These are phyloP conservation scores for Plenodomus tracheiphilus DNA, from an alignment of 2,329 filamentous ascomycete genomes.

Conservation along the genomic window DNA sequence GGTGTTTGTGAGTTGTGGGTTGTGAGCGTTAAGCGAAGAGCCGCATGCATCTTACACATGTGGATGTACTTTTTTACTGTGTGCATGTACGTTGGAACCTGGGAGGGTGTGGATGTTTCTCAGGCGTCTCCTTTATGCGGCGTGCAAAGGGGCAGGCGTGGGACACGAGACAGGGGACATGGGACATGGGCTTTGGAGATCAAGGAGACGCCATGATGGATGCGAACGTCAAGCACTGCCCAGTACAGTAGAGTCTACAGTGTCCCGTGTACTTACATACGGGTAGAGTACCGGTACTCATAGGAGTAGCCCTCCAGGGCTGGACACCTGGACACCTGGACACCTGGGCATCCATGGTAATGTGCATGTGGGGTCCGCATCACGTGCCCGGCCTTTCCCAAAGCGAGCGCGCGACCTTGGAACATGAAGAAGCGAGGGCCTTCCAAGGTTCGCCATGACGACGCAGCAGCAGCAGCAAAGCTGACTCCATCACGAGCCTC, in stretches of 20 bases:
- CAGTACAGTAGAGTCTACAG: too few species aligned
- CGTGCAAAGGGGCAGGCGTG: too few species aligned
- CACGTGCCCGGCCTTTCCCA: background rate
- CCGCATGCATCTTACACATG: slow-evolving; percentile 5
- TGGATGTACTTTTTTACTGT: too few species aligned
- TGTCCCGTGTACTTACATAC: too few species aligned
- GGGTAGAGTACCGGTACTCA: too few species aligned
- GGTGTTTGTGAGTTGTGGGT: background rate
- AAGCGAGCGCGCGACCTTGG: slow-evolving; percentile 10
- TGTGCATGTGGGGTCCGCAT: slow-evolving; percentile 8
- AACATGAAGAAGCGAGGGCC: slow-evolving; percentile 16
- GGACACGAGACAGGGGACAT: too few species aligned
- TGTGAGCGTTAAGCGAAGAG: slow-evolving; percentile 5
- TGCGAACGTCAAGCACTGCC: slow-evolving; percentile 1
- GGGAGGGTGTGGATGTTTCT: slow-evolving; percentile 10
- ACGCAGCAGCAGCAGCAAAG: slow-evolving; percentile 20
- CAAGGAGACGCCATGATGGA: slow-evolving; percentile 24
- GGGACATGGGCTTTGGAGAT: slow-evolving; percentile 15
- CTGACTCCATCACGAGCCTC: slow-evolving; percentile 29
- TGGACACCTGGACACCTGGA: too few species aligned
- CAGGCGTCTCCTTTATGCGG: slow-evolving; percentile 30
- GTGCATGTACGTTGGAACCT: too few species aligned
- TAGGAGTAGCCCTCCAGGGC: too few species aligned
- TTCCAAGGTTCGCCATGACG: slow-evolving; percentile 23
- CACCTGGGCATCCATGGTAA: too few species aligned